Percentiles rank a stretch among this genome's conserved stretches.
Conservation (phyloP, 805 yeast species). For the Ogataea pignaliae region DNA sequence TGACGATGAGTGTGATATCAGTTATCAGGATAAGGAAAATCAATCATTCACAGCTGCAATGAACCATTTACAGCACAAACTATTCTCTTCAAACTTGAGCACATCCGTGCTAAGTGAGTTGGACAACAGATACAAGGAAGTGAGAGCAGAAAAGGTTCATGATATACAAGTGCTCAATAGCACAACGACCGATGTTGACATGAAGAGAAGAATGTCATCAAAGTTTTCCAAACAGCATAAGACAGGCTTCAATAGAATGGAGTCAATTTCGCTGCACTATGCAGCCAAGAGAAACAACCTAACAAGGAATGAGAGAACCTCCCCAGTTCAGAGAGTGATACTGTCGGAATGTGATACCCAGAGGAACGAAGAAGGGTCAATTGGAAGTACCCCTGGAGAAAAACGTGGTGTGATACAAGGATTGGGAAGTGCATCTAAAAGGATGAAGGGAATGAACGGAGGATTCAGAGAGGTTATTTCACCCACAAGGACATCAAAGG, state of each 20-base stretch:
- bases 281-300: conserved; percentile 32
- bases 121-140: conserved; percentile 37
- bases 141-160: conserved; percentile 26
- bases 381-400: conserved; percentile 19
- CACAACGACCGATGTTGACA: conserved; percentile 18
- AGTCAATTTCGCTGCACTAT: conserved; percentile 44
- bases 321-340: not conserved
- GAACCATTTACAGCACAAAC: conserved; percentile 36
- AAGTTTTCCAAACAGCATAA: conserved; percentile 42
- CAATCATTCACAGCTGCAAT: conserved; percentile 24
- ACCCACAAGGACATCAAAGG: conserved; percentile 24
- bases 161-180: conserved; percentile 23
- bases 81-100: conserved; percentile 45
- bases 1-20: conserved; percentile 18
- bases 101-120: conserved; percentile 43
- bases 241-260: conserved; percentile 46
- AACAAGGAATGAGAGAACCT: not conserved
- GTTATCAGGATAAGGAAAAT: conserved; percentile 29
- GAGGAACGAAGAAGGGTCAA: not conserved
- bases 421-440: conserved; percentile 29
- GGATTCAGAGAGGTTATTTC: conserved; percentile 25
- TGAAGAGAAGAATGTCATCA: conserved; percentile 26
- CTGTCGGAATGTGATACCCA: not conserved
- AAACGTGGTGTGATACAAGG: conserved; percentile 19
- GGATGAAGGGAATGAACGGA: conserved; percentile 22